Base-by-base conservation (phyloP, 495 filamentous ascomycete genomes). In the Penicillium pancosmium region DNA sequence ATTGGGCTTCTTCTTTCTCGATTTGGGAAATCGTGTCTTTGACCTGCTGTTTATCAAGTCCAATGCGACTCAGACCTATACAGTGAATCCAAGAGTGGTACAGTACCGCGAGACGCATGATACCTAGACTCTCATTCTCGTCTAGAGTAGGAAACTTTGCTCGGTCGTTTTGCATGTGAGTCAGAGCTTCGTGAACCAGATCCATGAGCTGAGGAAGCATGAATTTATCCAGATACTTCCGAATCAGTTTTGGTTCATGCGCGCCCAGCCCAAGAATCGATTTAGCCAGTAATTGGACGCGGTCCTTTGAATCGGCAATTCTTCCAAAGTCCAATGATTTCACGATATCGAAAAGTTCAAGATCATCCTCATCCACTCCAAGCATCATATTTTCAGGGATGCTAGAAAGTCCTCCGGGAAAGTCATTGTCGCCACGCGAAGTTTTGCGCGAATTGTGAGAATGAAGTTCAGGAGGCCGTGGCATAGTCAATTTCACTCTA, bases 1-100 rank as follows among this genome's bases (percentile, higher is more conserved):
- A 25, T 27, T 48, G 18, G 21, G n/a, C 23, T 10, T 48, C 46
- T 19, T n/a, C 15, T n/a, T 21, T 11, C 15, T 48, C 46, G 12
- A 27, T 23, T n/a, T 23, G 19, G 6, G 19, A 23, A 3, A 48
- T 48, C 11, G 46, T 48, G 8, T 13, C 21, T 48, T 6, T 23
- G 23, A 48, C 18, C 12, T 13, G 46, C 16, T 1, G n/a, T 8
- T 12, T 33, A 25, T 36, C 11, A 25, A 49, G 15, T n/a, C 57
- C 52, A 16, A 6, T 16, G 23, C n/a, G 38, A 27, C 10, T 50
- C 38, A 54, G 34, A 19, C 36, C 2, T 11, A 40, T 52, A 23
- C 73, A 70, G 36, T 73, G 70, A 9, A 75, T 53, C 73, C 75
- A 81, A 16, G 72, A 75, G 21, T 81, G 68, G 38, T 69, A 78